Conservation (phyloP, 2,329 filamentous ascomycete genomes). For the Cercospora brassicicola region DNA sequence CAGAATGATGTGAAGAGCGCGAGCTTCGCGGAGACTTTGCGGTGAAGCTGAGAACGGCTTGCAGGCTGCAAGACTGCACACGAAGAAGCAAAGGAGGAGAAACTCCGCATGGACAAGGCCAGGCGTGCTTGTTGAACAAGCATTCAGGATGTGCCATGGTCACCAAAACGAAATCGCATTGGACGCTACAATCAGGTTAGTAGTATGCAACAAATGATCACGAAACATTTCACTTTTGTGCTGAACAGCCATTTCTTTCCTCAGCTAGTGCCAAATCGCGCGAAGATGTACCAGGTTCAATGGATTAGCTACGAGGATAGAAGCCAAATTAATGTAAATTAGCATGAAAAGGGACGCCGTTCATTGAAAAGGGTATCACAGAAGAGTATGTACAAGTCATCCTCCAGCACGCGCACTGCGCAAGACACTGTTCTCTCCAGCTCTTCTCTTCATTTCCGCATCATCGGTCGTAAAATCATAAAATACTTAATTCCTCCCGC, state of each 20-base stretch:
- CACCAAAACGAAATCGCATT: no score
- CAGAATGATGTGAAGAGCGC: no score
- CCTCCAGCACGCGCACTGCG: neutral
- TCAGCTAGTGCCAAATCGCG: neutral
- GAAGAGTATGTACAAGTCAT: slow-evolving; percentile 7
- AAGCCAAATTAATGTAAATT: no score
- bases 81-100: no score
- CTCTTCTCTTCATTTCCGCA: neutral
- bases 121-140: no score
- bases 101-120: no score
- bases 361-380: slow-evolving; percentile 7
- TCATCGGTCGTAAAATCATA: neutral
- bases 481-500: neutral
- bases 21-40: neutral
- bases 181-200: slow-evolving; percentile 9
- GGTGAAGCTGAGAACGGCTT: no score
- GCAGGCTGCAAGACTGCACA: no score
- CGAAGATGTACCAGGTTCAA: no score
- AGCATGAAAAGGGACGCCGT: neutral
- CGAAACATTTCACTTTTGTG: neutral
- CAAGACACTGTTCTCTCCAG: neutral
- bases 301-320: no score
- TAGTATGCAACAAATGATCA: slow-evolving; percentile 1
- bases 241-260: neutral
- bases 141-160: no score